phyloP scores from a whole-genome alignment of 371 early-diverging fungal genomes.

The Batkoa obscura region DNA sequence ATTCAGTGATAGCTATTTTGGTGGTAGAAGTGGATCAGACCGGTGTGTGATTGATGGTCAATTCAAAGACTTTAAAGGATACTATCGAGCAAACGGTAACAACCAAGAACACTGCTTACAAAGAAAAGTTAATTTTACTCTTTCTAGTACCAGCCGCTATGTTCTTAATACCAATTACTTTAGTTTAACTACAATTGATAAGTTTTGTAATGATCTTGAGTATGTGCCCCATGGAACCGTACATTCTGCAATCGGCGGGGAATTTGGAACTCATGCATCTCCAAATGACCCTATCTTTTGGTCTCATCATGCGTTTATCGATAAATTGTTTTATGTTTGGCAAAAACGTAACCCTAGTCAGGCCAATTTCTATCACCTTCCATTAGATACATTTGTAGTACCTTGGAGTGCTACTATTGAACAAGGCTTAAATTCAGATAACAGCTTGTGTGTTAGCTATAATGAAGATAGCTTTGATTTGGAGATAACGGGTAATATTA shows the following conservation, averaged over 20 bases:
- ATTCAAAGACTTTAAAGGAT: neutral
- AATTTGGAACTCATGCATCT: conserved; percentile 16
- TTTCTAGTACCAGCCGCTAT: neutral
- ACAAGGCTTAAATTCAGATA: neutral
- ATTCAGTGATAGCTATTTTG: neutral
- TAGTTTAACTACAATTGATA: neutral
- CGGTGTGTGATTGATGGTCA: neutral
- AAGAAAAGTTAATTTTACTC: neutral
- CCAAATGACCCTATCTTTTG: conserved; percentile 27
- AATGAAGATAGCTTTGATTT: neutral
- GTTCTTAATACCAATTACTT: neutral
- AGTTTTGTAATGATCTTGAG: conserved; percentile 13
- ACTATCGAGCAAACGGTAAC: neutral
- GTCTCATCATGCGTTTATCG: conserved; percentile 26
- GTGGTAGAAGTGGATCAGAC: neutral
- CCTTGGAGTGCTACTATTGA: neutral
- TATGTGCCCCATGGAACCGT: conserved; percentile 21
- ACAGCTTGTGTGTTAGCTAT: neutral
- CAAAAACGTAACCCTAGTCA: conserved; percentile 7
- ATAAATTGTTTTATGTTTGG: conserved; percentile 25
- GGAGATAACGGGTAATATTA: neutral
- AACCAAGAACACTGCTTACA: neutral
- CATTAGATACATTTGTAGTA: too few species aligned
- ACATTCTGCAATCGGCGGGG: conserved; percentile 25
- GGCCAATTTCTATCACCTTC: neutral